Evolutionary conservation across 768 basidiomycete species (phyloP), one percentile per base, ranked within the genome.

Genomic region (Guyanaporus albipodus): DNA sequence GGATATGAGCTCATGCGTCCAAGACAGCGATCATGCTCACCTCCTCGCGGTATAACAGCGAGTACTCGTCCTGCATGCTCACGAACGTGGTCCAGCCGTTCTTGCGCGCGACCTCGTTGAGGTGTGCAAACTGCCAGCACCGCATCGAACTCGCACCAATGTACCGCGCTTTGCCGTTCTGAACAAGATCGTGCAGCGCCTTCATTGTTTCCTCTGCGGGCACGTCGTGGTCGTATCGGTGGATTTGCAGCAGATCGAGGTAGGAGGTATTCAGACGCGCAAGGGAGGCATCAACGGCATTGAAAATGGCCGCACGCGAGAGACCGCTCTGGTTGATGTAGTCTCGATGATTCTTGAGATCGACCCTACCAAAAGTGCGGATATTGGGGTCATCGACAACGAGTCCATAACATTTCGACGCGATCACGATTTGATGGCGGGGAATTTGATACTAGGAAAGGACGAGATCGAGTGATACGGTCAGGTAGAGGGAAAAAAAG

Each of bases 11-110:
- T n/a, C n/a, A 34, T 15, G 8, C 14, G 7, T 28, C 8, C 2
- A 11, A 37, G 1, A n/a, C n/a, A n/a, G 8, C 10, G 33, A 24
- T n/a, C 22, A 14, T n/a, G 6, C 8, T 4, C n/a, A 29, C 39
- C 33, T 82, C 78, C 47, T 78, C 74, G 26, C 79, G 69, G 54
- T 82, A 82, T 17, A 80, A 65, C 6, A 79, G 57, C 27, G 70
- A 77, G 48, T 24, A 35, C 46, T 76, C 73, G 41, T 71, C 69
- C 59, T 82, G 79, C 70, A 80, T 78, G 47, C 75, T 74, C 36
- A 77, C 67, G 52, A 81, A 80, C 48, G 67, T 72, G 6, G 78
- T 79, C 69, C 77, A 76, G 6, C 70, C 70, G 17, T 75, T 60
- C 42, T 63, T 61, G 27, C 62, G 61, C 6, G 77, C 77, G 3